Percentiles rank a stretch among this genome's conserved stretches.
Conservation (phyloP, 2,329 filamentous ascomycete genomes). For the Aschersonia sp. region DNA sequence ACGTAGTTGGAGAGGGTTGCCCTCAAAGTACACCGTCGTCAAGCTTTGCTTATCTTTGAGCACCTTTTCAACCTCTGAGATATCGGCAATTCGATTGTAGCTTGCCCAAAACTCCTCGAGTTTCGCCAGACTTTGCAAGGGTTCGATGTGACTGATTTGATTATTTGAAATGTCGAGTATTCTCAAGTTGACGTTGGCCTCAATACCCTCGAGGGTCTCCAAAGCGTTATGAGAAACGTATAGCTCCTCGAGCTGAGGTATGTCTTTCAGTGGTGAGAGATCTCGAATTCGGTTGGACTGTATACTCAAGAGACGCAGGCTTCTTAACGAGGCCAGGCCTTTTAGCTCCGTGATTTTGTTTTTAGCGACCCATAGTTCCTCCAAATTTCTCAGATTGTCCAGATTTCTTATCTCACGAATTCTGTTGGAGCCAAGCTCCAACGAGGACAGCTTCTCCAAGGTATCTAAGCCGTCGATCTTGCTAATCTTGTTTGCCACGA, state of each 20-base stretch:
- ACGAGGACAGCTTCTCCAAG: conserved; percentile 59
- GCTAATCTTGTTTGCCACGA: conserved; percentile 89
- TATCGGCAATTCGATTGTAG: conserved; percentile 69
- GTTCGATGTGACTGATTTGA: conserved; percentile 58
- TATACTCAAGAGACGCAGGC: conserved; percentile 78
- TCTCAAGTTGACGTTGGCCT: conserved; percentile 50
- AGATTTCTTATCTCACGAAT: conserved; percentile 83
- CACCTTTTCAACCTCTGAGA: conserved; percentile 67
- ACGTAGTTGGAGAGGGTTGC: conserved; percentile 72
- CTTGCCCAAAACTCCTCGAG: conserved; percentile 92
- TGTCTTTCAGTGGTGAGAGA: conserved; percentile 59
- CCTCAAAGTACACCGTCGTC: conserved; percentile 91
- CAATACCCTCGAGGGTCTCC: conserved; percentile 59
- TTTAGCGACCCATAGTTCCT: conserved; percentile 88
- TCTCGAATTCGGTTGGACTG: conserved; percentile 85
- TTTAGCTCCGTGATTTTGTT: conserved; percentile 85
- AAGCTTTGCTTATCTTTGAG: conserved; percentile 66
- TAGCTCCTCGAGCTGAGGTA: conserved; percentile 73
- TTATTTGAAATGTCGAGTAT: conserved; percentile 88
- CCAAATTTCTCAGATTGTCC: conserved; percentile 60
- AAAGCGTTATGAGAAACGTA: conserved; percentile 95
- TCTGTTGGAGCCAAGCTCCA: conserved; percentile 86
- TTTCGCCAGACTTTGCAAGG: conserved; percentile 51
- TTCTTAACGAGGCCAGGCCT: conserved; percentile 59
- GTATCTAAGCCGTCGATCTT: conserved; percentile 74